phyloP scores from a whole-genome alignment of 345 rosid genomes.

The Murraya koenigii region DNA sequence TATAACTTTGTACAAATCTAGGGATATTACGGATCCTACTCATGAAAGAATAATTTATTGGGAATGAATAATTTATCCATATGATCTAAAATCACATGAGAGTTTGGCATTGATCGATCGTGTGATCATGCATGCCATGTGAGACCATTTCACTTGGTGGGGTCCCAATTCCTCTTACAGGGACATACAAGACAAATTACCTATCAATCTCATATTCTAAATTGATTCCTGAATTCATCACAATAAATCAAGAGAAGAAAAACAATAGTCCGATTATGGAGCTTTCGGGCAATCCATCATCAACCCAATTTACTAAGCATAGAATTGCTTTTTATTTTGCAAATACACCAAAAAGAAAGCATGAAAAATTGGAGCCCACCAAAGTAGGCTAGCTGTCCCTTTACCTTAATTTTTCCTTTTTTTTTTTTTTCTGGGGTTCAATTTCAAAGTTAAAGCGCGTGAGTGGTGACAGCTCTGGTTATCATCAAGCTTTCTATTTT shows the following conservation, averaged over 20 bases:
- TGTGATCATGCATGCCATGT: neutral
- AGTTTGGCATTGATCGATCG: neutral
- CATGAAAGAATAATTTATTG: neutral
- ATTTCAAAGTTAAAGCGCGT: conserved; percentile 6
- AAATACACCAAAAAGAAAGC: conserved; percentile 23
- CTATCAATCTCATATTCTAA: neutral
- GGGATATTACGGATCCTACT: neutral
- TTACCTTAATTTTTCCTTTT: conserved; percentile 2
- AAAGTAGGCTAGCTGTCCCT: conserved; percentile 14
- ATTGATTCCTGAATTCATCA: too few species aligned
- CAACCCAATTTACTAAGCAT: neutral
- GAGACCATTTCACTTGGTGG: neutral
- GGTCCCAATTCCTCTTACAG: neutral
- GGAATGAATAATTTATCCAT: neutral
- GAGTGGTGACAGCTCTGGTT: conserved; percentile 23
- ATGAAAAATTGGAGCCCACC: conserved; percentile 27
- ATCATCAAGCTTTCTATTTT: neutral
- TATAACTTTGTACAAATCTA: neutral
- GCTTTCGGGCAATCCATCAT: neutral
- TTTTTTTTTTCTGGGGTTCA: too few species aligned
- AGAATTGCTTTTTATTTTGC: neutral
- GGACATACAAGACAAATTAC: neutral
- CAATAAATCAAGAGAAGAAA: neutral
- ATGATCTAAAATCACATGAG: conserved; percentile 11
- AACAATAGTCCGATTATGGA: neutral